phyloP scores from a whole-genome alignment of 257 asterid species.

The Petunia axillaris region DNA sequence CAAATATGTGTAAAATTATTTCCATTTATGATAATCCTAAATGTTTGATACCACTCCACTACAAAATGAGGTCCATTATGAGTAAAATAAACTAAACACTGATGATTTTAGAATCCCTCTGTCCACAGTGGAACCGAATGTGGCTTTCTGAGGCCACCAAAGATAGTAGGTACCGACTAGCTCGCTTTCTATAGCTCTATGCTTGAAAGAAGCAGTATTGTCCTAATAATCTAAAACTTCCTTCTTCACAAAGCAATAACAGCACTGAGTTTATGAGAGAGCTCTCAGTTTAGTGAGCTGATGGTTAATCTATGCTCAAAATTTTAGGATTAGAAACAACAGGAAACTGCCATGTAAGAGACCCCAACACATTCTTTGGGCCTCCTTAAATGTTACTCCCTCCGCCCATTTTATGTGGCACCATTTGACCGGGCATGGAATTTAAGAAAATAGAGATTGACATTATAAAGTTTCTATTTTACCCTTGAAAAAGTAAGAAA shows the following conservation, averaged over 20 bases:
- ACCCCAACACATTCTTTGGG: not conserved
- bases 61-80: slow-evolving; percentile 14
- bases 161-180: not conserved
- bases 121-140: not conserved
- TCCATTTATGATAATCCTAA: not conserved
- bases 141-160: slow-evolving; percentile 10
- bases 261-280: not conserved
- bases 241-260: not conserved
- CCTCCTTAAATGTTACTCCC: slow-evolving; percentile 10
- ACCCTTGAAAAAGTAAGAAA: too few species aligned
- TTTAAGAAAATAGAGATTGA: too few species aligned
- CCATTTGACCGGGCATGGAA: too few species aligned
- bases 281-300: not conserved
- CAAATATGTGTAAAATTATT: not conserved
- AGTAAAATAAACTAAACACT: slow-evolving; percentile 10
- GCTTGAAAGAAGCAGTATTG: not conserved
- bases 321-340: not conserved
- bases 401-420: too few species aligned
- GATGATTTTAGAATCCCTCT: not conserved
- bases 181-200: slow-evolving; percentile 13
- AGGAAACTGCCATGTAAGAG: not conserved
- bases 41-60: not conserved
- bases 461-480: too few species aligned
- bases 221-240: not conserved
- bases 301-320: not conserved